These are phyloP conservation scores for Ophiocytium majus DNA, from an alignment of 352 stramenopile genomes.

Conservation along the genomic window DNA sequence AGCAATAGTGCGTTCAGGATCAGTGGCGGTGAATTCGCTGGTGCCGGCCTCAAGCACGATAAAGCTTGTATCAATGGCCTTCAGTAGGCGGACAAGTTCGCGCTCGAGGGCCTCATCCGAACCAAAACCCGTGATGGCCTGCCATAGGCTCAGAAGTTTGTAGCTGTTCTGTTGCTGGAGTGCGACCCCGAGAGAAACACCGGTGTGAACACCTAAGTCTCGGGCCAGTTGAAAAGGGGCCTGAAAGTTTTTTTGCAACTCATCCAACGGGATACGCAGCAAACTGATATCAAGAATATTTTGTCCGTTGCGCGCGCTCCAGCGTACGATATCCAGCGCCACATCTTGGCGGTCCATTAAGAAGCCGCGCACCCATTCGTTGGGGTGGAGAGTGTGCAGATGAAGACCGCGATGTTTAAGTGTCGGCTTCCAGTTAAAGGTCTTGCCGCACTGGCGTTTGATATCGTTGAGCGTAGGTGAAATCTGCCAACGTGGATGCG, in stretches of 20 bases:
- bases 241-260: background rate
- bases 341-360: background rate
- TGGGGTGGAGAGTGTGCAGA: constrained; percentile 11
- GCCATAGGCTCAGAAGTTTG: background rate
- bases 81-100: background rate
- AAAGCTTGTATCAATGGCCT: background rate
- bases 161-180: constrained; percentile 1
- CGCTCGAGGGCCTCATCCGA: background rate
- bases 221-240: background rate
- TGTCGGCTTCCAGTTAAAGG: constrained; percentile 1
- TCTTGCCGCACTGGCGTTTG: background rate
- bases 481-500: background rate
- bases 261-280: background rate
- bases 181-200: background rate
- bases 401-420: background rate
- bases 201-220: background rate
- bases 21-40: background rate
- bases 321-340: background rate
- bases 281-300: constrained; percentile 5
- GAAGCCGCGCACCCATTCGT: constrained; percentile 5
- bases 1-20: background rate
- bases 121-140: background rate
- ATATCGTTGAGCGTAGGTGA: background rate
- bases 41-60: background rate
- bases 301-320: background rate